Evolutionary conservation across 805 yeast genomes (phyloP), one percentile per base, ranked within the genome.

Genomic region (Suhomyces kilbournensis): DNA sequence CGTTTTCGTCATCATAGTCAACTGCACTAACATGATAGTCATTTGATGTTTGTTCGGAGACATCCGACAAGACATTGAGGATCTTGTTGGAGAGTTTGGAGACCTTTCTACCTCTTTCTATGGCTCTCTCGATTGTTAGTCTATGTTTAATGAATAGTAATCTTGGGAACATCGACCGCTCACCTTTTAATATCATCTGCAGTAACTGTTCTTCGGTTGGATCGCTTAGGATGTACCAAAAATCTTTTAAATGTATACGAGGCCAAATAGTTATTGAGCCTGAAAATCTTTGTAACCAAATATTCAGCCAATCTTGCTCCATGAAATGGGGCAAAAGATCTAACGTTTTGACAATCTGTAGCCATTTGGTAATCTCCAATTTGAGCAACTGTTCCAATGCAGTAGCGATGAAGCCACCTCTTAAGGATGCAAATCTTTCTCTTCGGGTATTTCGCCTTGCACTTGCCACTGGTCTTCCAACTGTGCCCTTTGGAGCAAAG

Each of bases 191-290:
- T 28, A 88, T 78, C 78, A 84, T 79, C 45, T 71, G 72, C 3
- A 64, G 80, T 56, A 88, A 68, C 54, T 81, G 74, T 38, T 80
- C 80, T 56, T 79, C 83, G 2, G 79, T 75, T 1, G 96, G 94
- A 61, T 88, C 93, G 55, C 83, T 76, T 50, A 88, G 69, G 45
- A 88, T 83, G 60, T 83, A 76, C 70, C 74, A 75, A 56, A 86
- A 83, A 62, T 88, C 94, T 32, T 64, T 65, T 10, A 85, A 64
- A 34, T 71, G 71, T 56, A 84, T 79, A 57, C 84, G 79, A 2
- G 94, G 94, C 84, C 90, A 88, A 19, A 88, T 74, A 0, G 94
- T 88, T 9, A 88, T 83, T 0, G 88, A 78, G 1, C 96, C 96
- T 45, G 85, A 80, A 62, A 88, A 88, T 53, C 78, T 72, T 69